phyloP scores from a whole-genome alignment of 2,329 filamentous ascomycete species.

The Lachnellula occidentalis region DNA sequence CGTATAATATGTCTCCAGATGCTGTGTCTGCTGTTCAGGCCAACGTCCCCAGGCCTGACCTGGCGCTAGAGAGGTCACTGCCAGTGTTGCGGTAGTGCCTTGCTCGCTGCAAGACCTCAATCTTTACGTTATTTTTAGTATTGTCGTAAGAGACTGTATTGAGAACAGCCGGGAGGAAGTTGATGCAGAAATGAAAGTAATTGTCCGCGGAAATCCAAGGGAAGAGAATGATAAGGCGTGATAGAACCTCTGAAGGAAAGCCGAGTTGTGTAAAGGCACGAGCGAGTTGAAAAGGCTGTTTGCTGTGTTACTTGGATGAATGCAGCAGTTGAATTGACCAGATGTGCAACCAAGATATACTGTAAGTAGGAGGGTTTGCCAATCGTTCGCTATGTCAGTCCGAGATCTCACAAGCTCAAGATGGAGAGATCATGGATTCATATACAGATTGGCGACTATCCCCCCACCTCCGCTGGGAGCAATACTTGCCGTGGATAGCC shows the following conservation, averaged over 20 bases:
- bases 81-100: constrained; percentile 38
- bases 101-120: constrained; percentile 30
- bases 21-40: constrained; percentile 39
- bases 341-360: constrained; percentile 19
- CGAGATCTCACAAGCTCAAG: constrained; percentile 15
- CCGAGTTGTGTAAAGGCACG: neutral
- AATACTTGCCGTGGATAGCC: constrained; percentile 17
- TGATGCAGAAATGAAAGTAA: constrained; percentile 18
- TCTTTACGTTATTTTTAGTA: neutral
- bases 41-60: constrained; percentile 49
- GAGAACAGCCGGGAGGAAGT: neutral
- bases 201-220: constrained; percentile 25
- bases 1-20: constrained; percentile 23
- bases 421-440: constrained; percentile 21
- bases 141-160: neutral
- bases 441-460: constrained; percentile 22
- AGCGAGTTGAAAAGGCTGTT: neutral
- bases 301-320: constrained; percentile 3
- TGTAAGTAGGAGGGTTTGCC: constrained; percentile 13
- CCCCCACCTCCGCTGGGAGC: constrained; percentile 20
- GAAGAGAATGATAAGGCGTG: neutral
- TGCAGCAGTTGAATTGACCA: neutral
- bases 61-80: constrained; percentile 42
- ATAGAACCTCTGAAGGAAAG: neutral
- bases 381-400: constrained; percentile 19